phyloP scores from a whole-genome alignment of 352 stramenopile species.

The Globisporangium uncinulatum region DNA sequence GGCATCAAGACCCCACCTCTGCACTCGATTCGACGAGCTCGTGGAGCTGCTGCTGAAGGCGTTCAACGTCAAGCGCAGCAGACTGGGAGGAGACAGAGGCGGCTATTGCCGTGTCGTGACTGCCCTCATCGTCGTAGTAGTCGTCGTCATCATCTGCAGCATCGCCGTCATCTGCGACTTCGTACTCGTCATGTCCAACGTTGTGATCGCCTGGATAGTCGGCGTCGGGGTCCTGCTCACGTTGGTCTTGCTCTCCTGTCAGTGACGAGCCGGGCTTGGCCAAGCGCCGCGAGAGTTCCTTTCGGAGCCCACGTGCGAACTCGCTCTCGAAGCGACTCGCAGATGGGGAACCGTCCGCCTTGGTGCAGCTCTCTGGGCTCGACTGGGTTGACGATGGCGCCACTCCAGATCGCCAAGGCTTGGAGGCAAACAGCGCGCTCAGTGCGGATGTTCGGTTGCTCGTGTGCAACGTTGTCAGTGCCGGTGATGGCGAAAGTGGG shows the following conservation, averaged over 20 bases:
- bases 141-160: background rate
- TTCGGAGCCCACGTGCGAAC: slow-evolving; percentile 8
- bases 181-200: too few relatives aligned
- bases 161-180: background rate
- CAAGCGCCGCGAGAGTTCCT: slow-evolving; percentile 13
- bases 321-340: background rate
- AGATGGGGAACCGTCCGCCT: background rate
- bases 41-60: too few relatives aligned
- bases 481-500: background rate
- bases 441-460: background rate
- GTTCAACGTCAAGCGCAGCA: too few relatives aligned
- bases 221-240: too few relatives aligned
- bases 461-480: background rate
- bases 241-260: too few relatives aligned
- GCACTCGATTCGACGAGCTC: too few relatives aligned
- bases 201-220: too few relatives aligned
- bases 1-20: too few relatives aligned
- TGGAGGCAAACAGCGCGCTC: slow-evolving; percentile 1
- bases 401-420: background rate
- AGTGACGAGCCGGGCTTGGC: background rate
- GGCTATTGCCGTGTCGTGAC: too few relatives aligned
- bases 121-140: too few relatives aligned
- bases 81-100: background rate
- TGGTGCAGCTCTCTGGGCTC: background rate
- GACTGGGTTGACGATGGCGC: background rate